Percentiles rank a stretch among this genome's conserved stretches.
Evolutionary conservation across 345 rosid genomes (phyloP).

Genomic region (Citrus trifoliata): DNA sequence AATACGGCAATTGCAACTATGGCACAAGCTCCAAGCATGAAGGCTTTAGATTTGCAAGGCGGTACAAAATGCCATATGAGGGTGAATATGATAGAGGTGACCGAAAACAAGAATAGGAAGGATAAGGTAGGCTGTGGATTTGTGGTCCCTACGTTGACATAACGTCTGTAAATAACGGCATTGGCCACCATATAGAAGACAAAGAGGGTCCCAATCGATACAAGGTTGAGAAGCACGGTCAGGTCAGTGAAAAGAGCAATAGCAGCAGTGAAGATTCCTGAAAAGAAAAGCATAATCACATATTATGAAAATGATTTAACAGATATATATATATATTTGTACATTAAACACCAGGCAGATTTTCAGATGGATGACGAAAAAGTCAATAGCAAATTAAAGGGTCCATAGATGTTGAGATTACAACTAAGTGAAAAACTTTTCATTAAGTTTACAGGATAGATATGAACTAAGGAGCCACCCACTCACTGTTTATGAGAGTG

Average conservation of each 20-base stretch:
- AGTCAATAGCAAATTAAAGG: background rate
- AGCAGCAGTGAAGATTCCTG: slow-evolving; percentile 85
- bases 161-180: slow-evolving; percentile 78
- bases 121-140: slow-evolving; percentile 75
- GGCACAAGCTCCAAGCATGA: slow-evolving; percentile 45
- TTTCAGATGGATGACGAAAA: background rate
- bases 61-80: slow-evolving; percentile 67
- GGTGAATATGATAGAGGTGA: slow-evolving; percentile 58
- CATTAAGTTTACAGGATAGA: background rate
- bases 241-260: slow-evolving; percentile 82
- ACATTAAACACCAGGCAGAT: background rate
- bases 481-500: no score
- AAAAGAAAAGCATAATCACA: background rate
- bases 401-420: background rate
- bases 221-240: slow-evolving; percentile 65
- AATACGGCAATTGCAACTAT: slow-evolving; percentile 40
- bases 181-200: slow-evolving; percentile 97
- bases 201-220: slow-evolving; percentile 88
- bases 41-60: slow-evolving; percentile 45
- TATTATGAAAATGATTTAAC: background rate
- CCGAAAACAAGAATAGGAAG: slow-evolving; percentile 58
- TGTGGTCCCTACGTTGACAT: slow-evolving; percentile 57
- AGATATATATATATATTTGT: background rate
- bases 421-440: background rate
- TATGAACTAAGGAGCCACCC: no score